These are phyloP conservation scores for Xylaria sp. DNA, from an alignment of 2,329 filamentous ascomycete species.

Conservation along the genomic window DNA sequence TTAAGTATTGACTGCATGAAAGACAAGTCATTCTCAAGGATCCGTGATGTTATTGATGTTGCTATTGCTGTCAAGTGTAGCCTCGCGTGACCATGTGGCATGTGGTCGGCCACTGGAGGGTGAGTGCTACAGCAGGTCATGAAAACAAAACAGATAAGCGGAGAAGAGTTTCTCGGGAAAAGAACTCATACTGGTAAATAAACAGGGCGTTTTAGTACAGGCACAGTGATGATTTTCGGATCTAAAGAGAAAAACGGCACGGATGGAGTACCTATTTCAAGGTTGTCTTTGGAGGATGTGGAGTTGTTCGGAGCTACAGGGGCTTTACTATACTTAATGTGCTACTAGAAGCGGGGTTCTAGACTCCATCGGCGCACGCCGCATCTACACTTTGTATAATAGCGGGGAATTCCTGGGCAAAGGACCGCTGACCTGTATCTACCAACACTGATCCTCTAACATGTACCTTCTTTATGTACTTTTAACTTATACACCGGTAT, in stretches of 20 bases:
- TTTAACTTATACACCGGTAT: too few species aligned
- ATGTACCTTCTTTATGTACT: too few species aligned
- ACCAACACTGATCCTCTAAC: too few species aligned
- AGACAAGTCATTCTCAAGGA: not conserved
- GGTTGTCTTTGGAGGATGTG: not conserved
- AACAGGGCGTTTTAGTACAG: not conserved
- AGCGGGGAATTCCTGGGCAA: not conserved
- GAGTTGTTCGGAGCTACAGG: not conserved
- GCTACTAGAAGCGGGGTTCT: conserved; percentile 1
- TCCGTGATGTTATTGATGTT: not conserved
- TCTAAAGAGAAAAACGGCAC: not conserved
- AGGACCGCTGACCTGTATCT: not conserved
- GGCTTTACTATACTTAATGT: too few species aligned
- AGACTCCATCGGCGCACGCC: not conserved
- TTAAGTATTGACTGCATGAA: not conserved
- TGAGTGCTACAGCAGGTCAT: not conserved
- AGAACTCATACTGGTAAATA: not conserved
- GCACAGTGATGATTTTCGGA: not conserved
- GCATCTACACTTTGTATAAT: not conserved
- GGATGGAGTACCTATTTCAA: not conserved
- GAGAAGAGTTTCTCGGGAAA: not conserved
- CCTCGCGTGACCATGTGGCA: not conserved
- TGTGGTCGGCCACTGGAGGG: not conserved
- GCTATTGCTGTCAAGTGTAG: not conserved
- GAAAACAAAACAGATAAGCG: not conserved